phyloP scores from a whole-genome alignment of 2,329 filamentous ascomycete species.

The Aspergillus melleus region DNA sequence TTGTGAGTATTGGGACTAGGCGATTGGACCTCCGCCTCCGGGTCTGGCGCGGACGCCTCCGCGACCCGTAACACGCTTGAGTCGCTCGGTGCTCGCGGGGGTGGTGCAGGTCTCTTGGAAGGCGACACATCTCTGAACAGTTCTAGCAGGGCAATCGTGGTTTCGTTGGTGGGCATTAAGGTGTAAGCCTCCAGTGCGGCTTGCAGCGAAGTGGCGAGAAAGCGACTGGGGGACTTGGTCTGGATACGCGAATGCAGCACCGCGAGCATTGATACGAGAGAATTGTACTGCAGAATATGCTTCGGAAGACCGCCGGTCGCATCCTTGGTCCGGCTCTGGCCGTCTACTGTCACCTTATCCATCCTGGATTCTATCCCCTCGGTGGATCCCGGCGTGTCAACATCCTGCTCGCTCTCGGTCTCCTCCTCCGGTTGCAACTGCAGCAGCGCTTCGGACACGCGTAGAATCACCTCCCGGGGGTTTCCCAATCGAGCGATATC shows the following conservation, averaged over 20 bases:
- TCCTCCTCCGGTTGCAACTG: conserved; percentile 51
- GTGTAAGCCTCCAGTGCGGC: conserved; percentile 61
- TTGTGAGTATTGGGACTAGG: conserved; percentile 41
- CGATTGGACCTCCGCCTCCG: conserved; percentile 52
- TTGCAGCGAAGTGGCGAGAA: conserved; percentile 64
- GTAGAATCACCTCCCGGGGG: conserved; percentile 63
- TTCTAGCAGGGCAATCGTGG: conserved; percentile 57
- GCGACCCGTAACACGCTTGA: conserved; percentile 39
- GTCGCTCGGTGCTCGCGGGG: conserved; percentile 57
- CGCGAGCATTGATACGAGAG: conserved; percentile 53
- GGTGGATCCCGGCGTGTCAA: neutral
- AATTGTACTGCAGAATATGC: conserved; percentile 43
- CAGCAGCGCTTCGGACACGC: conserved; percentile 62
- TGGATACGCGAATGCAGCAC: conserved; percentile 62
- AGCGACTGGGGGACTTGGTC: conserved; percentile 64
- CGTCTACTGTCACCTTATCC: conserved; percentile 17
- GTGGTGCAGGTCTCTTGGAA: conserved; percentile 58
- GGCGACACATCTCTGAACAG: conserved; percentile 60
- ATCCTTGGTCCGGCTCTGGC: conserved; percentile 16
- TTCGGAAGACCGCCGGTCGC: conserved; percentile 19
- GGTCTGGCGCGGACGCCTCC: conserved; percentile 52
- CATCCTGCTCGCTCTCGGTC: conserved; percentile 32
- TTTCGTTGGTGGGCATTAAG: conserved; percentile 56
- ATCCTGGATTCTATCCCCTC: neutral
- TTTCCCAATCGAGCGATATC: conserved; percentile 64